Conservation (phyloP, 306 rosid species). For the Corylus heterophylla region DNA sequence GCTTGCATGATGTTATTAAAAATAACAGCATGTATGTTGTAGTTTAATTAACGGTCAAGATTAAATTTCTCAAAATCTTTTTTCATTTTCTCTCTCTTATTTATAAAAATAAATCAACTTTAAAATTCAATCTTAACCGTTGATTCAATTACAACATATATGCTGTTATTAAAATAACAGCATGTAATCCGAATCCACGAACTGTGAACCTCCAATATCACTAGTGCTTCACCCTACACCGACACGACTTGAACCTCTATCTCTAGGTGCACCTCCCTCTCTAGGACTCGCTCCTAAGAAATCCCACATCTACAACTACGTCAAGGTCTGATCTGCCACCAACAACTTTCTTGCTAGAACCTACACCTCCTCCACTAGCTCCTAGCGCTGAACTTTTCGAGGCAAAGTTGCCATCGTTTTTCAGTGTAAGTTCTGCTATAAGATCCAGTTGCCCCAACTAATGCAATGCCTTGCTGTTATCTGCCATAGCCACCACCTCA, state of each 20-base stretch:
- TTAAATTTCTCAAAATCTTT: too few species aligned
- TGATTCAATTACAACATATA: too few species aligned
- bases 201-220: too few species aligned
- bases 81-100: too few species aligned
- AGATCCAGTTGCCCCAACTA: slow-evolving; percentile 37
- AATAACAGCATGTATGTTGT: too few species aligned
- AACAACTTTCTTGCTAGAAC: slow-evolving; percentile 79
- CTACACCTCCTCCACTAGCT: slow-evolving; percentile 52
- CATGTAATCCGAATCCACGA: too few species aligned
- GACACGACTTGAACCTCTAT: slow-evolving; percentile 40
- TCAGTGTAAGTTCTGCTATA: slow-evolving; percentile 72
- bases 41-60: too few species aligned
- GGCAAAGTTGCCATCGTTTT: slow-evolving; percentile 66
- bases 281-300: slow-evolving; percentile 54
- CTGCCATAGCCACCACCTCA: slow-evolving; percentile 76
- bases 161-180: too few species aligned
- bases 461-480: slow-evolving; percentile 54
- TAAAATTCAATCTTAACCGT: too few species aligned
- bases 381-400: slow-evolving; percentile 78
- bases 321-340: slow-evolving; percentile 69
- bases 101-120: too few species aligned
- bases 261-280: slow-evolving; percentile 48
- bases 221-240: neutral
- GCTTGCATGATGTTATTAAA: too few species aligned
- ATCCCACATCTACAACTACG: slow-evolving; percentile 69